Evolutionary conservation across 1,139 yeast genomes (phyloP), one percentile per base, ranked within the genome.

Genomic region (Blastobotrys malaysiensis): DNA sequence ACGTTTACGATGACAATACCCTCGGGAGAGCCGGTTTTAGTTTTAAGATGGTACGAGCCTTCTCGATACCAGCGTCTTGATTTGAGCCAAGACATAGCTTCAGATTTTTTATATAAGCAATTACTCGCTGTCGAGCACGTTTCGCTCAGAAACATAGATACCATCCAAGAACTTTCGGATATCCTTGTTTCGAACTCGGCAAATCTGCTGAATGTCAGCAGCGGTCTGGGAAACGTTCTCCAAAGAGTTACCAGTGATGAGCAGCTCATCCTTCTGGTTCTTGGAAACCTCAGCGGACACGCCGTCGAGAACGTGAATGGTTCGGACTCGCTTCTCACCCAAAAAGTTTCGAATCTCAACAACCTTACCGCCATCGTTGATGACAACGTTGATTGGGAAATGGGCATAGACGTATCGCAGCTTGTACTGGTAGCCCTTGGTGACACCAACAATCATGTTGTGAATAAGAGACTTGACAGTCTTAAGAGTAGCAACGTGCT

Each of bases 401-500:
- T 95, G 99, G 86, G 99, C 99, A 76, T 93, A 95, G 67, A 93
- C 99, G 78, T 90, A 91, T 84, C 98, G 89, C 97, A 93, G 86
- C 90, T 93, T 93, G 95, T 93, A 93, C 81, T 87, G 85, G 96
- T 81, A 93, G 78, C 99, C 98, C 83, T 86, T 86, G 77, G 99
- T 93, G 74, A 93, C 99, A 87, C 99, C 99, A 66, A 88, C 88
- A 80, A 93, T 79, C 84, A 93, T 78, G 89, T 95, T 93, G 74
- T 89, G 76, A 71, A 93, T 82, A 74, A 93, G 81, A 67, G 98
- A 88, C 82, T 90, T 90, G 78, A 93, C 98, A 63, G 99, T 93
- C 84, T 98, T 91, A 77, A 93, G 83, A 74, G 97, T 89, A 76
- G 99, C 99, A 77, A 93, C 98, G 81, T 93, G 99, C 86, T 93